A percentile compares a stretch with the other conserved stretches of the same genome.
phyloP scores from a whole-genome alignment of 495 filamentous ascomycete genomes.

The Penicillium manginii region DNA sequence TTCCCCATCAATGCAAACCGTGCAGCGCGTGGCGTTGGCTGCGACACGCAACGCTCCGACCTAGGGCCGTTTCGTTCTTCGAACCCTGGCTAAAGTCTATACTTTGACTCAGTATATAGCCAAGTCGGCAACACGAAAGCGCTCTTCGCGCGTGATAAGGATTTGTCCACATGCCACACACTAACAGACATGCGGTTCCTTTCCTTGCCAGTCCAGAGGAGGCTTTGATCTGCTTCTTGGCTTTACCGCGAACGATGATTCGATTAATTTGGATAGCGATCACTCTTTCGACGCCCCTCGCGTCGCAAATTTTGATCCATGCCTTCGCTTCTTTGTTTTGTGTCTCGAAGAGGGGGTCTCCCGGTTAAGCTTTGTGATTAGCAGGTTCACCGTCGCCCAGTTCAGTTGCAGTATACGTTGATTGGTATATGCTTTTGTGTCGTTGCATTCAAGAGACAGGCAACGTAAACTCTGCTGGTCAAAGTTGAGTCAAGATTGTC shows the following conservation, averaged over 20 bases:
- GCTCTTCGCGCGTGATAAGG: slow-evolving; percentile 19
- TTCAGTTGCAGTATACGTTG: not conserved
- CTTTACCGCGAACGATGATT: not conserved
- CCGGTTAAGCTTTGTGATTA: slow-evolving; percentile 8
- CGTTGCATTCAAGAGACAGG: slow-evolving; percentile 16
- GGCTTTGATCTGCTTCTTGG: slow-evolving; percentile 8
- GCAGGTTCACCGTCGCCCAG: not conserved
- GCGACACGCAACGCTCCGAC: slow-evolving; percentile 15
- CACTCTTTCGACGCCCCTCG: not conserved
- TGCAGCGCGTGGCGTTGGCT: slow-evolving; percentile 22
- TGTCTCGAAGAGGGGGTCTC: not conserved
- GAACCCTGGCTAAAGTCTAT: not conserved
- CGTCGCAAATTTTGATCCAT: not conserved
- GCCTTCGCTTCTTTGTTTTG: not conserved
- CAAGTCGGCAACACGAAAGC: not conserved
- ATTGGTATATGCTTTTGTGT: slow-evolving; percentile 16
- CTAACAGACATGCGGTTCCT: not conserved
- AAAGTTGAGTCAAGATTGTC: not conserved
- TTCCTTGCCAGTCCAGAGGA: slow-evolving; percentile 13
- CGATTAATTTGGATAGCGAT: not conserved
- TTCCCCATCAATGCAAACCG: slow-evolving; percentile 2
- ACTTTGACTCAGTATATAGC: not conserved
- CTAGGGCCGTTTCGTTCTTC: slow-evolving; percentile 3
- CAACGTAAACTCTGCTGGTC: slow-evolving; percentile 6
- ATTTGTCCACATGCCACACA: slow-evolving; percentile 22